phyloP scores from a whole-genome alignment of 345 rosid genomes.

The Reutealis trisperma region DNA sequence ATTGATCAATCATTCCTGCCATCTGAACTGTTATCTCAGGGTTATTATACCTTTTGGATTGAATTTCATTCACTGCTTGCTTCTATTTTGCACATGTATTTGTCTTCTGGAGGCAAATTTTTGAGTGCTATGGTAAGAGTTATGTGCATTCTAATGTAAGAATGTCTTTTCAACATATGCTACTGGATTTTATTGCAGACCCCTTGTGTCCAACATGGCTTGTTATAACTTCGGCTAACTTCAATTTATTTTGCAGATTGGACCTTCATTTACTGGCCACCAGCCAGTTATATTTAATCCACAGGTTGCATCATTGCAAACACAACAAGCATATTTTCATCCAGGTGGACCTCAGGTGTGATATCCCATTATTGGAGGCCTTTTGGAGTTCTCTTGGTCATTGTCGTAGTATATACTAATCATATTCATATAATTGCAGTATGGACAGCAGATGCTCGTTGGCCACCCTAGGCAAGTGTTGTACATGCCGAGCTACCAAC shows the following conservation, averaged over 20 bases:
- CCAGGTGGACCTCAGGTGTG: constrained; percentile 77
- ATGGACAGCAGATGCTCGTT: constrained; percentile 64
- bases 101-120: neutral
- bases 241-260: constrained; percentile 48
- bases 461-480: constrained; percentile 63
- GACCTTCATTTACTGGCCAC: constrained; percentile 62
- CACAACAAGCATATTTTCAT: constrained; percentile 67
- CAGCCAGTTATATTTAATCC: constrained; percentile 67
- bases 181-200: neutral
- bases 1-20: too few species aligned
- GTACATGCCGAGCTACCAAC: constrained; percentile 69
- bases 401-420: constrained; percentile 8
- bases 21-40: too few species aligned
- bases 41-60: neutral
- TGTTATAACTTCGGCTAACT: constrained; percentile 18
- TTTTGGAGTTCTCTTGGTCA: neutral
- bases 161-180: neutral
- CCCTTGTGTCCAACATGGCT: neutral
- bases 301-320: constrained; percentile 54
- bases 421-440: constrained; percentile 41
- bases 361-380: neutral
- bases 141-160: neutral
- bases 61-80: neutral
- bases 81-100: neutral
- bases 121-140: neutral